Base-by-base conservation (phyloP, 2,329 filamentous ascomycete genomes). In the Daldinia sp. region DNA sequence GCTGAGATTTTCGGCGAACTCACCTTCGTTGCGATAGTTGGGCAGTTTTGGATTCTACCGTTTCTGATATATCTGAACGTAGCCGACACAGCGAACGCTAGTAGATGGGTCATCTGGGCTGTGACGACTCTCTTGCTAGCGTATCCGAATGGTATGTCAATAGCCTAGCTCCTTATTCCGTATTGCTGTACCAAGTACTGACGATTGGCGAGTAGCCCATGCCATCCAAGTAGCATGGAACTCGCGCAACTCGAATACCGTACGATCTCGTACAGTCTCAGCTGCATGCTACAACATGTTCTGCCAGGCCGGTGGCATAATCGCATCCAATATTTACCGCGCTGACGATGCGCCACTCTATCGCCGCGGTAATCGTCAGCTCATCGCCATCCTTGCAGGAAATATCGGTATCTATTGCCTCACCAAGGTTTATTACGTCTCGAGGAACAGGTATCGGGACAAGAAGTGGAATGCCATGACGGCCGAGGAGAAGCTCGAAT, bases 31-130 rank as follows among this genome's bases (percentile, higher is more conserved):
- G 77, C 78, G 4, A 67, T 77, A 72, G 78, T 82, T 39, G 74
- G 80, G 1, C 82, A 87, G 58, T 66, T 90, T 6, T 90, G 87
- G 87, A 78, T 82, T 2, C 75, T 90, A 3, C 87, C 87, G 0
- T 85, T 85, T 63, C 70, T 90, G 32, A 73, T 88, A 27, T 80
- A 81, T 13, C 76, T 88, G 6, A 72, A 79, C 61, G 67, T 80
- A 65, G 72, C 76, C 9, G 74, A 82, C 61, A 77, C 77, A 1
- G 71, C 70, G 1, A 62, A 69, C 1, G 74, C 75, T 4, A 80
- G 75, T 62, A 76, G 76, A 56, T 83, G 80, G 81, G 64, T 75
- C 1, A 71, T 80, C 1, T 83, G 76, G 64, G 66, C 76, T 2
- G 68, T 83, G 50, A 81, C 79, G 34, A 78, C 77, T 1, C 64